Evolutionary conservation across 1,139 yeast genomes (phyloP), one percentile per base, ranked within the genome.

Genomic region (Scheffersomyces insectosa): DNA sequence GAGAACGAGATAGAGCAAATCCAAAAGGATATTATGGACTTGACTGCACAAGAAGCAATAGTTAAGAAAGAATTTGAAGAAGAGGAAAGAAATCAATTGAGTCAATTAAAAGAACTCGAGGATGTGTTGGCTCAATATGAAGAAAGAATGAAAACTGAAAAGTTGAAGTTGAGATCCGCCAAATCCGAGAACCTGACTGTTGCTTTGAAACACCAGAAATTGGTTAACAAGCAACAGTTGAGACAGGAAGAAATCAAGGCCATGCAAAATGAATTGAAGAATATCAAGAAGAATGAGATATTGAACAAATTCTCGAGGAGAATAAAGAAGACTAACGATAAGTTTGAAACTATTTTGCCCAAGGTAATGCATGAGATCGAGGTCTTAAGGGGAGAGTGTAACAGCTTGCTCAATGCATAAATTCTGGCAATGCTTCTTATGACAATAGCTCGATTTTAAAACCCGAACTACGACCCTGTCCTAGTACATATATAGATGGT

Each of bases 321-420:
- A 43, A 62, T 62, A 30, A 62, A 59, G 40, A 61, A 57, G 45
- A 57, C 67, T 27, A 63, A 66, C 43, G 79, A 73, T 34, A 66
- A 68, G 42, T 70, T 65, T 44, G 77, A 72, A 37, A 50, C 61
- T 8, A 67, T 73, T 20, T 55, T 73, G 35, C 76, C 75, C 3
- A 62, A 56, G 34, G 62, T 74, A 12, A 51, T 57, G 25, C 57
- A 52, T 35, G 55, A 53, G 36, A 50, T 54, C 5, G 52, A 52
- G 36, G 15, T 37, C 12, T 48, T 51, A 35, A 42, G 42, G 30
- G 40, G 46, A 31, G 34, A 31, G 5, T 31, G 34, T 61, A 27
- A 52, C 53, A n/a, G 33, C 40, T 13, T 31, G 8, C 34, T 31
- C n/a, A 31, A 31, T 20, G 20, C 15, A 11, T 31, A 12, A 12